Evolutionary conservation across 2,329 filamentous ascomycete genomes (phyloP).

Genomic region (Penicillium sp.): DNA sequence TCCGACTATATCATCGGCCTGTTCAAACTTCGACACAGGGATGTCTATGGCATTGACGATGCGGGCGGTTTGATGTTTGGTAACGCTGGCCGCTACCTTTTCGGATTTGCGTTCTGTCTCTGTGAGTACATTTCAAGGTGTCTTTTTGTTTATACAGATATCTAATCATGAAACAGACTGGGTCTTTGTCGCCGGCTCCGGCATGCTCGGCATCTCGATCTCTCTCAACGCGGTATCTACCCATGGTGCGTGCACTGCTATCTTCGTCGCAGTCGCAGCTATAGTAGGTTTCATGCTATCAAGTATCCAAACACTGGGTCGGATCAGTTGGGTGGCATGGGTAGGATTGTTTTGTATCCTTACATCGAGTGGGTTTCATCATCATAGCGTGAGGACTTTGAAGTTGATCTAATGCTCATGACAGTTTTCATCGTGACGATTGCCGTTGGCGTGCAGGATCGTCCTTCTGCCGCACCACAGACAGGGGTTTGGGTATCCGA

Average conservation of each 20-base stretch:
- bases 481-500: slow-evolving; percentile 37
- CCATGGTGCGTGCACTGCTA: slow-evolving; percentile 39
- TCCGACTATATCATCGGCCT: too few species aligned
- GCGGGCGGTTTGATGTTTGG: too few species aligned
- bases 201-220: slow-evolving; percentile 51
- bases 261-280: slow-evolving; percentile 33
- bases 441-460: slow-evolving; percentile 42
- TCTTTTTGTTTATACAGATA: neutral
- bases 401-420: neutral
- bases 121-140: too few species aligned
- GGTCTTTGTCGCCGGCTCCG: slow-evolving; percentile 50
- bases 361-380: slow-evolving; percentile 23
- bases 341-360: slow-evolving; percentile 31
- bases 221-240: slow-evolving; percentile 48
- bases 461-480: slow-evolving; percentile 38
- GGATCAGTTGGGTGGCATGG: slow-evolving; percentile 45
- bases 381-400: neutral
- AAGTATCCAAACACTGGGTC: slow-evolving; percentile 44
- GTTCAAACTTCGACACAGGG: too few species aligned
- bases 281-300: slow-evolving; percentile 30
- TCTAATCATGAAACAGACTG: slow-evolving; percentile 27
- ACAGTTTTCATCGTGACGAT: slow-evolving; percentile 35
- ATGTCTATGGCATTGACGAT: too few species aligned
- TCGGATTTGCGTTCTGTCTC: too few species aligned
- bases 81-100: too few species aligned